phyloP scores from a whole-genome alignment of 768 basidiomycete genomes.

The Tricholoma bakamatsutake region DNA sequence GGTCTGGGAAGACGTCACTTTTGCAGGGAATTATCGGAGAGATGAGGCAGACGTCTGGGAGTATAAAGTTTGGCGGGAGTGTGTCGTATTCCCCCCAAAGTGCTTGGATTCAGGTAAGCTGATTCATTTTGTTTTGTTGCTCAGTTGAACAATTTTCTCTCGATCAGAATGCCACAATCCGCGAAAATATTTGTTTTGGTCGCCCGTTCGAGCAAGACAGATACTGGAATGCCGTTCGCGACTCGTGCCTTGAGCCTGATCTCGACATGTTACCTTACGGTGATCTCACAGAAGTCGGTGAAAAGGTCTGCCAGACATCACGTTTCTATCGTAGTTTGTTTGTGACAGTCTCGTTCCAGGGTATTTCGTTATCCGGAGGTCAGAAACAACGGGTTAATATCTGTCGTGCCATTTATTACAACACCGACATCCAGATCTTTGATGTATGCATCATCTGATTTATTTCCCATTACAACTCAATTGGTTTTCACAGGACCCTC shows the following conservation, averaged over 20 bases:
- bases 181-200: constrained; percentile 89
- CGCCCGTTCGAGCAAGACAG: constrained; percentile 72
- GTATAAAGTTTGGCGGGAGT: constrained; percentile 65
- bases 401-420: constrained; percentile 81
- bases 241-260: constrained; percentile 77
- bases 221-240: constrained; percentile 77
- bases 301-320: constrained; percentile 34
- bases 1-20: constrained; percentile 63
- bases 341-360: constrained; percentile 29
- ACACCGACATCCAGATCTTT: constrained; percentile 82
- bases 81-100: constrained; percentile 82
- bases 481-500: constrained; percentile 49
- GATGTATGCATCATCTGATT: constrained; percentile 36
- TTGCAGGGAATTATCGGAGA: constrained; percentile 77
- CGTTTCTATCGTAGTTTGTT: neutral
- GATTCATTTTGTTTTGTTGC: neutral
- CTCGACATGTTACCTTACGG: constrained; percentile 70
- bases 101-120: constrained; percentile 79
- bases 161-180: constrained; percentile 68
- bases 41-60: constrained; percentile 69
- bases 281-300: constrained; percentile 82
- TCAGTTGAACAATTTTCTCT: neutral
- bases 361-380: constrained; percentile 85
- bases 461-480: neutral
- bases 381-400: constrained; percentile 78